Evolutionary conservation across 768 basidiomycete species (phyloP).

Genomic region (Termitomyces sp.): DNA sequence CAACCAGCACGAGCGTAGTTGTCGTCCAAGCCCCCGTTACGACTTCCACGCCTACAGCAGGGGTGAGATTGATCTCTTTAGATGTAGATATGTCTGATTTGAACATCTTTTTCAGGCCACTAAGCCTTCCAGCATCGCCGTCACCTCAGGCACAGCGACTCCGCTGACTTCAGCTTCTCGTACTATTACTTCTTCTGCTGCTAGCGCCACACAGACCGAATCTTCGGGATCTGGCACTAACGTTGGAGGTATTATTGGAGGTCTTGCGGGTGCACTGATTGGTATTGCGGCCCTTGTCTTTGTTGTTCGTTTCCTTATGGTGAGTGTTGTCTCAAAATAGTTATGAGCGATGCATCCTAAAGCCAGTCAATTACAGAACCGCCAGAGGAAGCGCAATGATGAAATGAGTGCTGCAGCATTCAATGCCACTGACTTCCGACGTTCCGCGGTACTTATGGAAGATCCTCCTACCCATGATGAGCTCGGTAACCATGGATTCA

Average conservation of each 20-base stretch:
- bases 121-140: background rate
- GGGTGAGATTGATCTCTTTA: background rate
- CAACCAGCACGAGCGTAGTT: conserved; percentile 1
- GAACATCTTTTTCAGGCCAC: background rate
- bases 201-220: conserved; percentile 15
- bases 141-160: background rate
- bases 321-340: conserved; percentile 20
- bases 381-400: conserved; percentile 43
- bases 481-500: conserved; percentile 36
- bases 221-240: conserved; percentile 15
- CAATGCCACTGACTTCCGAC: conserved; percentile 55
- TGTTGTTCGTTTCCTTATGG: conserved; percentile 44
- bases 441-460: conserved; percentile 57
- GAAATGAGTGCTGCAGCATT: conserved; percentile 41
- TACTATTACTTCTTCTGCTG: conserved; percentile 11
- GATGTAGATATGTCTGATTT: background rate
- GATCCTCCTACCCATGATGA: conserved; percentile 46
- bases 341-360: background rate
- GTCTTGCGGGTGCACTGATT: conserved; percentile 42
- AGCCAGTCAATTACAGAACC: conserved; percentile 5
- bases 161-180: background rate
- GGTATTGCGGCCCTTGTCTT: conserved; percentile 39
- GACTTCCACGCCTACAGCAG: background rate
- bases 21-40: background rate
- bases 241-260: conserved; percentile 34